Percentiles rank a stretch among this genome's conserved stretches.
These are phyloP conservation scores for Penicillium angulare DNA, from an alignment of 495 filamentous ascomycete species.

Conservation along the genomic window DNA sequence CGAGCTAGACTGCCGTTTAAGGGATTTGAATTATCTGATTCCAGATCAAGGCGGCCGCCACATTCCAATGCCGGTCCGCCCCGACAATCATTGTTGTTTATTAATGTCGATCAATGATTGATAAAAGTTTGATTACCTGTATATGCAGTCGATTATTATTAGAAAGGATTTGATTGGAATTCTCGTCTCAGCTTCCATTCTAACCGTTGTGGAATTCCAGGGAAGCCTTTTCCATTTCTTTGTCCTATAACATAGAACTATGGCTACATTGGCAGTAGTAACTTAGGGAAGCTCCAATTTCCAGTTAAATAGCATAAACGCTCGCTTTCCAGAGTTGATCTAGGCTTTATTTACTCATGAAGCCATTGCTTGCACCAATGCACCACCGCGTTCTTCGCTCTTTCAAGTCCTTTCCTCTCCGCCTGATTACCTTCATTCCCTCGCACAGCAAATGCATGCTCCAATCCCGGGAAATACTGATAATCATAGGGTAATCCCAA, in stretches of 20 bases:
- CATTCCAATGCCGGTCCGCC: constrained; percentile 18
- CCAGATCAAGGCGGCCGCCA: constrained; percentile 2
- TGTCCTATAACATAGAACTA: too few species aligned
- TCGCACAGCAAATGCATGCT: constrained; percentile 49
- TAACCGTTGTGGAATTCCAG: too few species aligned
- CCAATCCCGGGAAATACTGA: constrained; percentile 53
- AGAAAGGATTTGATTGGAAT: too few species aligned
- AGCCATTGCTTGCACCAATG: constrained; percentile 17
- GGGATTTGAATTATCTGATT: constrained; percentile 8
- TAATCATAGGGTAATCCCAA: constrained; percentile 53
- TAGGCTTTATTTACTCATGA: too few species aligned
- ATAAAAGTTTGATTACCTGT: constrained; percentile 1
- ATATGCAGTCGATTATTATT: too few species aligned
- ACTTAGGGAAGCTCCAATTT: too few species aligned
- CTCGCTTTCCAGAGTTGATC: too few species aligned
- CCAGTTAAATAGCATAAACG: too few species aligned
- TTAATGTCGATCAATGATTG: constrained; percentile 10
- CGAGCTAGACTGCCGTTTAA: too few species aligned
- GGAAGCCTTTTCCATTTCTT: too few species aligned
- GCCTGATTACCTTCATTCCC: constrained; percentile 38
- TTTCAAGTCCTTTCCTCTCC: constrained; percentile 14
- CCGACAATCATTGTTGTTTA: constrained; percentile 6
- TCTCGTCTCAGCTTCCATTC: too few species aligned
- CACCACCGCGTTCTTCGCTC: constrained; percentile 18
- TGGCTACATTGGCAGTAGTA: too few species aligned